phyloP scores from a whole-genome alignment of 495 filamentous ascomycete species.

The Trichoderma virens region DNA sequence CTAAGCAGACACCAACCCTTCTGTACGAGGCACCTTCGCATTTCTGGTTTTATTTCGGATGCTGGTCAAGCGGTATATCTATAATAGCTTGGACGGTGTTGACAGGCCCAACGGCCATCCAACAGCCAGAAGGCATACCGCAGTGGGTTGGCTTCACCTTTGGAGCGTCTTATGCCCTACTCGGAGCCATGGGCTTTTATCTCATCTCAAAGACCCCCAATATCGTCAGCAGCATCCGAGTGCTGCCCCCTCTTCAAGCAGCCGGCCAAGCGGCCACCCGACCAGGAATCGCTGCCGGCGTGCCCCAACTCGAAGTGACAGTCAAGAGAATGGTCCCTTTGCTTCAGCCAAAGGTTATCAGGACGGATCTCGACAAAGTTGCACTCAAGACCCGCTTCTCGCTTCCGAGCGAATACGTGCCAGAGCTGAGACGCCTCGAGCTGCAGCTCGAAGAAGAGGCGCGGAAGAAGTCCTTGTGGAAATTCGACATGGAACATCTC shows the following conservation, averaged over 20 bases:
- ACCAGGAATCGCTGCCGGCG: background rate
- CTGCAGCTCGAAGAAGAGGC: conserved; percentile 24
- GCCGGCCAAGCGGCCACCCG: background rate
- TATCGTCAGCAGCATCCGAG: conserved; percentile 35
- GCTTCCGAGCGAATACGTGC: conserved; percentile 20
- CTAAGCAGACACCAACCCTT: conserved; percentile 33
- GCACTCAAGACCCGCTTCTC: conserved; percentile 28
- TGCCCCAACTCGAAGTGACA: conserved; percentile 29
- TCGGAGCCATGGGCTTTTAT: conserved; percentile 38
- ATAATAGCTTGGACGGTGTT: conserved; percentile 6
- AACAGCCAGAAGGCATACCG: conserved; percentile 32
- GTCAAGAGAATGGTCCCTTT: conserved; percentile 29
- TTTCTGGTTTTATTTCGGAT: conserved; percentile 46
- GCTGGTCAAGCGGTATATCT: conserved; percentile 22
- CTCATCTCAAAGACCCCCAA: conserved; percentile 35
- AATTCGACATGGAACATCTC: conserved; percentile 38
- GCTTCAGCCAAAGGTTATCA: conserved; percentile 24
- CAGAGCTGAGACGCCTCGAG: conserved; percentile 15
- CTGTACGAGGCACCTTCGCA: conserved; percentile 59
- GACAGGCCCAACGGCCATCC: conserved; percentile 44
- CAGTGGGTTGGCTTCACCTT: conserved; percentile 38
- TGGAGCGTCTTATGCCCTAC: conserved; percentile 33
- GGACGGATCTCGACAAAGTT: conserved; percentile 28
- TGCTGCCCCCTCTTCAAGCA: conserved; percentile 19
- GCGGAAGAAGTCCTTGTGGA: conserved; percentile 15